A percentile compares a stretch with the other conserved stretches of the same genome.
Evolutionary conservation across 352 stramenopile species (phyloP).

Genomic region (Pythium dissotocum): DNA sequence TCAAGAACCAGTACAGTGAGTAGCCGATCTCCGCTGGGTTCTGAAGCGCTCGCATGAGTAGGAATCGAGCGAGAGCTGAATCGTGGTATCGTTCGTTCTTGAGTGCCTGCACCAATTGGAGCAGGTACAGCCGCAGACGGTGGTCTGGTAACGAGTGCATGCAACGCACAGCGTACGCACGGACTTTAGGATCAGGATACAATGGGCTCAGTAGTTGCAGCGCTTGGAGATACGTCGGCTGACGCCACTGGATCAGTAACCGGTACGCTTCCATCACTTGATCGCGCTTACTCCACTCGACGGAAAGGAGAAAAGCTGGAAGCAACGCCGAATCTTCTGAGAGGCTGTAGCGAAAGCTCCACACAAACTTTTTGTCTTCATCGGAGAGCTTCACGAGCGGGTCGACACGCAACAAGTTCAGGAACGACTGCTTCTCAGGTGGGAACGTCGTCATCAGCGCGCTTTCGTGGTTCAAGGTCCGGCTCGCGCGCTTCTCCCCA

Average conservation of each 20-base stretch:
- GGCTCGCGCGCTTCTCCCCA: slow-evolving; percentile 30
- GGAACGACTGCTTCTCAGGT: slow-evolving; percentile 41
- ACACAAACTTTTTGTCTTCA: slow-evolving; percentile 72
- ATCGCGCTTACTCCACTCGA: slow-evolving; percentile 79
- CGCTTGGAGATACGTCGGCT: slow-evolving; percentile 79
- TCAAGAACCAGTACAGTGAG: slow-evolving; percentile 82
- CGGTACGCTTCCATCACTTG: slow-evolving; percentile 84
- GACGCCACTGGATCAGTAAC: slow-evolving; percentile 74
- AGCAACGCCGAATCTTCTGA: slow-evolving; percentile 71
- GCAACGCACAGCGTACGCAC: slow-evolving; percentile 90
- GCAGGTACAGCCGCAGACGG: slow-evolving; percentile 83
- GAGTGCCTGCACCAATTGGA: slow-evolving; percentile 83
- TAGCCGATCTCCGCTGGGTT: slow-evolving; percentile 84
- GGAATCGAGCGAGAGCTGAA: slow-evolving; percentile 72
- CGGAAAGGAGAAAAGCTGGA: slow-evolving; percentile 82
- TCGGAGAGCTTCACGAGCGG: slow-evolving; percentile 59
- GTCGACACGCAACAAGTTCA: slow-evolving; percentile 58
- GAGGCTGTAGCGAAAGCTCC: slow-evolving; percentile 61
- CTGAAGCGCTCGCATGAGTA: slow-evolving; percentile 70
- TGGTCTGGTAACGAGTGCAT: slow-evolving; percentile 87
- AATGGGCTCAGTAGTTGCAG: slow-evolving; percentile 86
- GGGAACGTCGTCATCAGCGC: slow-evolving; percentile 35
- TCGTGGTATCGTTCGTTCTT: slow-evolving; percentile 88
- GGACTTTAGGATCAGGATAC: slow-evolving; percentile 91
- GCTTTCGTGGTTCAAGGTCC: slow-evolving; percentile 1